phyloP scores from a whole-genome alignment of 768 basidiomycete genomes.

The Phanerodontia chrysosporium region DNA sequence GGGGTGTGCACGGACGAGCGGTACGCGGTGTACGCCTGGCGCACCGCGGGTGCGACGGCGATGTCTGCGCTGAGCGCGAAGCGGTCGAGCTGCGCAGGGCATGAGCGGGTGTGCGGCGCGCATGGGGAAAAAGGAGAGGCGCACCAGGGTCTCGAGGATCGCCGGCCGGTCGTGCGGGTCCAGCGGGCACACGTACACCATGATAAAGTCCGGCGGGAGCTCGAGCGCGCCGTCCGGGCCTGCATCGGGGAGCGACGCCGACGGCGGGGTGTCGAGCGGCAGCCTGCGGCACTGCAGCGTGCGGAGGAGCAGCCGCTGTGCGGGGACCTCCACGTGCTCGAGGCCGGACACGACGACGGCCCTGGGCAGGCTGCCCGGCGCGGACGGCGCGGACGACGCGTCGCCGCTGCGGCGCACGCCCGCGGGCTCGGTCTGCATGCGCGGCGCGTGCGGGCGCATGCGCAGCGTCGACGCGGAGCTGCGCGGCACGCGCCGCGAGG shows the following conservation, averaged over 20 bases:
- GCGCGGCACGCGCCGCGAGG: slow-evolving; percentile 16
- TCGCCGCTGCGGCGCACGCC: slow-evolving; percentile 14
- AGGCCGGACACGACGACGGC: slow-evolving; percentile 69
- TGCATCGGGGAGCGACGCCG: slow-evolving; percentile 20
- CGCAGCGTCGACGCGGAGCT: slow-evolving; percentile 20
- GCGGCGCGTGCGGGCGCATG: slow-evolving; percentile 13
- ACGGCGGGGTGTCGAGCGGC: slow-evolving; percentile 34
- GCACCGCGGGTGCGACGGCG: slow-evolving; percentile 29
- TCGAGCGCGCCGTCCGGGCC: slow-evolving; percentile 41
- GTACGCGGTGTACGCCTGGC: slow-evolving; percentile 28
- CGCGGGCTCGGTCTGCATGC: slow-evolving; percentile 11
- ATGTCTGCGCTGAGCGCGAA: slow-evolving; percentile 75
- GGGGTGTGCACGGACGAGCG: slow-evolving; percentile 32
- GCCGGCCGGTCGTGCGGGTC: slow-evolving; percentile 62
- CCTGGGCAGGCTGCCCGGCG: slow-evolving; percentile 34
- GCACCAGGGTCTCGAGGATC: slow-evolving; percentile 62
- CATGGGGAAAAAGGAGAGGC: slow-evolving; percentile 28
- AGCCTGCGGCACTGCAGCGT: slow-evolving; percentile 51
- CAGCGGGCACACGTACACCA: slow-evolving; percentile 67
- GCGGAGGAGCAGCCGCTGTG: slow-evolving; percentile 54
- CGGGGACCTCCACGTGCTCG: slow-evolving; percentile 51
- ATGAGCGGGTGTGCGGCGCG: background rate
- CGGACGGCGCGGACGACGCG: background rate
- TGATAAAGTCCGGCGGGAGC: slow-evolving; percentile 64
- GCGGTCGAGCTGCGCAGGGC: slow-evolving; percentile 49